Percentiles rank a stretch among this genome's conserved stretches.
Conservation (phyloP, 2,329 filamentous ascomycete species). For the Daldinia eschscholtzii region DNA sequence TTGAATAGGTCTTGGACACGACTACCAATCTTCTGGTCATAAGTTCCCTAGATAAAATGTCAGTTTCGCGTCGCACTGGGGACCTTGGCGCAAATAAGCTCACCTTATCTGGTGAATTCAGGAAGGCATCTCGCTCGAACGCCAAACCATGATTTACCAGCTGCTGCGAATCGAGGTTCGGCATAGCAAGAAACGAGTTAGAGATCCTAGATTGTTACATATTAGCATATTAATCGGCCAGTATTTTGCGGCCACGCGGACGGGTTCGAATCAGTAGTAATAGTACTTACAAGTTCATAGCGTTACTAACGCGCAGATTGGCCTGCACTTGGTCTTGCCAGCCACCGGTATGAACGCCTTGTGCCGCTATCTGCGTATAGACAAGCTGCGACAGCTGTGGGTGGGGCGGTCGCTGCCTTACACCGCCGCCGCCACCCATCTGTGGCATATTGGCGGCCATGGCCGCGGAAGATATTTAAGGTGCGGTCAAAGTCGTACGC, state of each 20-base stretch:
- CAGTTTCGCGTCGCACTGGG: constrained; percentile 12
- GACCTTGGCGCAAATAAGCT: constrained; percentile 26
- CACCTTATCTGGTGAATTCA: constrained; percentile 64
- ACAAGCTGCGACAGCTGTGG: constrained; percentile 58
- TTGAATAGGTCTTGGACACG: constrained; percentile 64
- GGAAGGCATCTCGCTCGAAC: constrained; percentile 63
- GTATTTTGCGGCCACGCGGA: background rate
- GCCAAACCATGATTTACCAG: constrained; percentile 59
- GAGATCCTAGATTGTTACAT: constrained; percentile 58
- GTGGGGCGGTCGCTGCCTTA: constrained; percentile 57
- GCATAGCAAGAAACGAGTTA: constrained; percentile 63
- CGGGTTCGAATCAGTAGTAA: background rate
- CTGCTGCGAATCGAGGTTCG: constrained; percentile 56
- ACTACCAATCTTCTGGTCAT: constrained; percentile 62
- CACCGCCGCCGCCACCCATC: constrained; percentile 64
- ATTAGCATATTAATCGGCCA: constrained; percentile 17
- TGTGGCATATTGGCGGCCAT: constrained; percentile 73
- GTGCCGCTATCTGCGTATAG: constrained; percentile 53
- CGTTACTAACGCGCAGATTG: constrained; percentile 52
- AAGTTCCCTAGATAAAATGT: constrained; percentile 58
- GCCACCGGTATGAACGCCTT: constrained; percentile 42
- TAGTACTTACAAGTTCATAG: constrained; percentile 54
- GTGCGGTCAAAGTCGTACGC: constrained; percentile 38
- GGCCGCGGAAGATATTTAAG: constrained; percentile 55
- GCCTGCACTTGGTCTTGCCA: constrained; percentile 54